phyloP scores from a whole-genome alignment of 805 yeast genomes.

The Candida caryicola region DNA sequence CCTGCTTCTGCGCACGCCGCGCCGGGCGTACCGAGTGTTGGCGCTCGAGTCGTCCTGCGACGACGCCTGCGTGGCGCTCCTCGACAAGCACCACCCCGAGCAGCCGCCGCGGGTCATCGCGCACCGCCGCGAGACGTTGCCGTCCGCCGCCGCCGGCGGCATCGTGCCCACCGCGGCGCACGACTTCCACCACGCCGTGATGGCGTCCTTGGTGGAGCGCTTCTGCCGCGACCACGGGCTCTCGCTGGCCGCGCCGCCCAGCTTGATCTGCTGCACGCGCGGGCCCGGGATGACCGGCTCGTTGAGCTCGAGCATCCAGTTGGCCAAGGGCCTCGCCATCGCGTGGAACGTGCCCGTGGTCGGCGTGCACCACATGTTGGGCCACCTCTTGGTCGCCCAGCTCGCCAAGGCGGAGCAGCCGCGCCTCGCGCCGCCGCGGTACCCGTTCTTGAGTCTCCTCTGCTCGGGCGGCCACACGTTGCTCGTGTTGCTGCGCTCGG shows the following conservation, averaged over 20 bases:
- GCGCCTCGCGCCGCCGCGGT: conserved; percentile 50
- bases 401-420: conserved; percentile 37
- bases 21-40: conserved; percentile 57
- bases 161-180: conserved; percentile 85
- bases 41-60: conserved; percentile 95
- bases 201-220: conserved; percentile 51
- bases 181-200: conserved; percentile 62
- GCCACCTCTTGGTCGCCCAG: conserved; percentile 65
- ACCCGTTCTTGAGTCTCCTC: conserved; percentile 72
- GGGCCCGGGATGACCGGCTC: conserved; percentile 98
- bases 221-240: conserved; percentile 40
- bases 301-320: conserved; percentile 72
- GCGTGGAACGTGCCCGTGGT: conserved; percentile 77
- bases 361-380: conserved; percentile 96
- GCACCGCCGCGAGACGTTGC: conserved; percentile 63
- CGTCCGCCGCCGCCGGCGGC: conserved; percentile 72
- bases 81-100: conserved; percentile 45
- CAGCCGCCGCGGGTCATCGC: conserved; percentile 50
- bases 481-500: conserved; percentile 63
- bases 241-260: conserved; percentile 44
- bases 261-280: conserved; percentile 81
- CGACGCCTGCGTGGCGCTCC: conserved; percentile 84
- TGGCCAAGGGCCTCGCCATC: conserved; percentile 79
- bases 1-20: not conserved
- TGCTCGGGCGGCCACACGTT: conserved; percentile 96